Base-by-base conservation (phyloP, 2,329 filamentous ascomycete species). In the Exophiala xenobiotica region DNA sequence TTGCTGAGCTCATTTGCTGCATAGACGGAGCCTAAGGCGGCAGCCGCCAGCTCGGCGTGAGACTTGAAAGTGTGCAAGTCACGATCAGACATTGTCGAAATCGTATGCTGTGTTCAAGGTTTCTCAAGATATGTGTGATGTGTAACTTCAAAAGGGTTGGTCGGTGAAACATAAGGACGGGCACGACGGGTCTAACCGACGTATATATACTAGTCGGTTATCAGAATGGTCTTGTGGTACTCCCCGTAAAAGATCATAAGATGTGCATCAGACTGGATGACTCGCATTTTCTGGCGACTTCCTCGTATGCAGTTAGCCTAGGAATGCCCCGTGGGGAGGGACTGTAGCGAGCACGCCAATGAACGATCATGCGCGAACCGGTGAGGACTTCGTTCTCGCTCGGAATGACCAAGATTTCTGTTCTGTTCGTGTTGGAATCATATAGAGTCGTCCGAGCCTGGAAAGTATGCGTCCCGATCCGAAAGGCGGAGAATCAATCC, bases 1-100 rank as follows among this genome's bases (percentile, higher is more conserved):
- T 46, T 46, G 14, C 26, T 26, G 14, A 46, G 43, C 20, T 46
- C 43, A 26, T 46, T 33, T 16, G 43, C 43, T 11, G 43, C 43
- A 35, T 46, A 46, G 5, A 37, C 43, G 29, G 24, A 27, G 16
- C 27, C 18, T n/a, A 9, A 20, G 9, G 43, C 43, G 14, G 22
- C 31, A n/a, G 9, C 43, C 4, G 27, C 43, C 4, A 23, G n/a
- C 27, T 35, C 43, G 19, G 18, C 19, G n/a, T 35, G 27, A 4
- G 43, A 33, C 16, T 33, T 33, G 5, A 46, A 9, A n/a, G 26
- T 33, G 43, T 46, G 24, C 2, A 46, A 18, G 9, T 29, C 26
- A 9, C 33, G 5, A 33, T 46, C 43, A 7, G 43, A 18, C 43
- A 46, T 46, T 35, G 16, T 31, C 22, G n/a, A 20, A 27, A 27